Conservation (phyloP, 1,284 basidiomycete species). For the Exsudoporus floridanus region DNA sequence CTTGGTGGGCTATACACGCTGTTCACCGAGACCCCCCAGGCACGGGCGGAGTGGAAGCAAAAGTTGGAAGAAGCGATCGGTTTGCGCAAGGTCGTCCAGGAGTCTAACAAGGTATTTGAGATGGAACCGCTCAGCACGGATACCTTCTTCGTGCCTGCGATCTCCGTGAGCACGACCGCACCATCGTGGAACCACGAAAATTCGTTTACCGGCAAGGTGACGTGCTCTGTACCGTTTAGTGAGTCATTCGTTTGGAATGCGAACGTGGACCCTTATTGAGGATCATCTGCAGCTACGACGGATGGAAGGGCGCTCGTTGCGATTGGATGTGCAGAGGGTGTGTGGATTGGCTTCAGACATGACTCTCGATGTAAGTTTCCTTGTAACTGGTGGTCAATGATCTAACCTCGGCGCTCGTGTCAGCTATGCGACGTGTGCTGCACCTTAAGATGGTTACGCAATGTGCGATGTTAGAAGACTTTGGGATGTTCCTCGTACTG, state of each 20-base stretch:
- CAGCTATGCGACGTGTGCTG: constrained; percentile 85
- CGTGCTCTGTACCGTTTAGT: constrained; percentile 93
- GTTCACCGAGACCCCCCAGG: constrained; percentile 79
- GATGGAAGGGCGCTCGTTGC: constrained; percentile 86
- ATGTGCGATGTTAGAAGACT: constrained; percentile 92
- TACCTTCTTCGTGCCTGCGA: constrained; percentile 75
- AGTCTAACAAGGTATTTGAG: constrained; percentile 91
- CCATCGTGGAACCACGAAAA: constrained; percentile 69
- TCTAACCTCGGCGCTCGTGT: constrained; percentile 5
- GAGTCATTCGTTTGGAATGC: constrained; percentile 35
- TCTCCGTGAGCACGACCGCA: constrained; percentile 46
- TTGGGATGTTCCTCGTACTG: constrained; percentile 92
- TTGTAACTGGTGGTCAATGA: neutral
- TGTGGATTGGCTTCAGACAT: constrained; percentile 94
- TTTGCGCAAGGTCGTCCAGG: constrained; percentile 82
- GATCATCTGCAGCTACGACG: constrained; percentile 56
- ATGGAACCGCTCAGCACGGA: constrained; percentile 83
- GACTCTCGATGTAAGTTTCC: constrained; percentile 71
- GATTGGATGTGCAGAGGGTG: constrained; percentile 92
- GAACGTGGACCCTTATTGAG: constrained; percentile 7
- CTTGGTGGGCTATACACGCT: constrained; percentile 81
- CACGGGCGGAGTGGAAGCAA: constrained; percentile 82
- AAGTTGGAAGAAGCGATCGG: constrained; percentile 88
- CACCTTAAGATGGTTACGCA: constrained; percentile 91
- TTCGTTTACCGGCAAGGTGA: constrained; percentile 84